Evolutionary conservation across 2,329 filamentous ascomycete species (phyloP), one percentile per base, ranked within the genome.

Genomic region (Hypocrella siamensis): DNA sequence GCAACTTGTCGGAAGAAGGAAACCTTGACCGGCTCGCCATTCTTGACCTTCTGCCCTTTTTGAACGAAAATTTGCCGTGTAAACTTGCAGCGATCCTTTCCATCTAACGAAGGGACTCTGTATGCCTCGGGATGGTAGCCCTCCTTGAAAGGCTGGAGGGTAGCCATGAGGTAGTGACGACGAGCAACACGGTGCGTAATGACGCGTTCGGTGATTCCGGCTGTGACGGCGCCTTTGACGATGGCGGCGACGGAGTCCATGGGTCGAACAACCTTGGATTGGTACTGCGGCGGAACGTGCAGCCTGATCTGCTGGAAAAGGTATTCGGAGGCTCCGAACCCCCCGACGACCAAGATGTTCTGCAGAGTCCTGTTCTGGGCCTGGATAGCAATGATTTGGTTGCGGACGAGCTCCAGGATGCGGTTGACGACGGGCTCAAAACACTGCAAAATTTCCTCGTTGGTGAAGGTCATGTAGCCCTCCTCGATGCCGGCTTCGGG

Each of bases 261-360:
- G 35, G 90, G 90, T 33, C 90, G 78, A 26, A 98, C 88, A 30
- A 96, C 90, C 70, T 96, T 96, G 54, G 83, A 79, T 62, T 96
- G 88, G 67, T 94, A 98, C 54, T 96, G 90, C 8, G 90, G 90
- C 24, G 90, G 90, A 2, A 98, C 90, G 52, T 96, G 90, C 28
- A 96, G 76, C 60, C 93, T 94, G 65, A 98, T 96, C 58, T 98
- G 90, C 58, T 96, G 88, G 74, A 96, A 98, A 37, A 98, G 78
- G 53, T 96, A 96, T 59, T 98, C 90, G 6, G 88, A 96, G 19
- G 88, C 90, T 61, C 90, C 90, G 52, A 98, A 98, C 44, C 90
- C 90, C 67, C 90, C 90, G 8, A 98, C 90, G 6, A 98, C 86
- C 38, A 98, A 65, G 33, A 98, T 90, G 53, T 94, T 96, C 67